Base-by-base conservation (phyloP, 495 filamentous ascomycete genomes). In the Paragyromitra xinjiangensis region DNA sequence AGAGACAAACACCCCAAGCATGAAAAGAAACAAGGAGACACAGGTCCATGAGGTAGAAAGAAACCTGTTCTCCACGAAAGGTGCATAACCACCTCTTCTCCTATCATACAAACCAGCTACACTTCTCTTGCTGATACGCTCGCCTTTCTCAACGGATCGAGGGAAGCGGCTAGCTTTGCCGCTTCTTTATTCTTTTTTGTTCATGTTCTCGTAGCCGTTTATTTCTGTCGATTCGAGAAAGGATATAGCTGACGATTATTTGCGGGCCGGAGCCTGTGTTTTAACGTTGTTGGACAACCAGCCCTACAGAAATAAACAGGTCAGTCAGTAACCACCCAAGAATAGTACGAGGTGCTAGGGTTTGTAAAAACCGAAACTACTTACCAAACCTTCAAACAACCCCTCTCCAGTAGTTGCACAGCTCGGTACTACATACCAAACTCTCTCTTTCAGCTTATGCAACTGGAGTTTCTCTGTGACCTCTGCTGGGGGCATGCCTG, bases 231-330 rank as follows among this genome's bases (percentile, higher is more conserved):
- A 45, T 62, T n/a, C 39, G 44, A 66, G 63, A 73, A 53, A 64
- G 56, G 55, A 78, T 37, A 12, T 61, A 24, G 6, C 4, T 76
- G 29, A n/a, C 26, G 66, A 50, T 65, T 82, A 82, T 84, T 88
- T 88, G 44, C 69, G 77, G 14, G 85, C 84, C 42, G 86, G 84
- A 59, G 91, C 87, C 64, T 87, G 87, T 39, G 90, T 89, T 86
- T 97, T 97, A 86, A 97, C 92, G 84, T 96, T 96, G 85, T 95
- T 94, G 44, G 94, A 96, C 78, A 97, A 89, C 94, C 94, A 97
- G 42, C 89, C 91, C 91, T 92, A 75, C 65, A 61, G 26, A 50
- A 58, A 72, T 62, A 68, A 48, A 66, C 40, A 64, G 78, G 70
- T 71, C 56, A 65, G 66, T 77, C 3, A 67, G 50, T 39, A 61